These are phyloP conservation scores for Vanilla planifolia DNA, from an alignment of 106 monocot genomes.

Conservation along the genomic window DNA sequence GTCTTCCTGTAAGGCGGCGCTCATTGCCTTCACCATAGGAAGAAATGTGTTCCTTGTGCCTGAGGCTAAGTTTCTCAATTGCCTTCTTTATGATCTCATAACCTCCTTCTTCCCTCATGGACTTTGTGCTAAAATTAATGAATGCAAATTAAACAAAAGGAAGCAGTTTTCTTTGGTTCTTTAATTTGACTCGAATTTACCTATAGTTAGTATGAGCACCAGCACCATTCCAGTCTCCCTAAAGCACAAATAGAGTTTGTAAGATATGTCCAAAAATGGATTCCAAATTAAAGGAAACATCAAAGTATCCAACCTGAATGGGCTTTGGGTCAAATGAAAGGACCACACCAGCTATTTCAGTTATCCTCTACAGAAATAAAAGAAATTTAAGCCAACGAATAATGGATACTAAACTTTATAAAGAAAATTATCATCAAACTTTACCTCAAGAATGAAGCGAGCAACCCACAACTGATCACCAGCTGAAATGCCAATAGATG, in stretches of 20 bases:
- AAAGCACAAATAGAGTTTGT: not conserved
- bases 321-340: slow-evolving; percentile 88
- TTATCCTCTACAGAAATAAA: slow-evolving; percentile 46
- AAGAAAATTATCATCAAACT: not conserved
- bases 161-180: not conserved
- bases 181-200: slow-evolving; percentile 2
- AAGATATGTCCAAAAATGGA: not conserved
- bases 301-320: slow-evolving; percentile 33
- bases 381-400: not conserved
- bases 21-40: slow-evolving; percentile 88
- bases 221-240: slow-evolving; percentile 71
- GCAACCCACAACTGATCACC: slow-evolving; percentile 79
- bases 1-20: slow-evolving; percentile 74
- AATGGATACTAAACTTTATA: not conserved
- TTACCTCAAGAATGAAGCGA: slow-evolving; percentile 86
- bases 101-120: slow-evolving; percentile 58
- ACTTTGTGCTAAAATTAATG: slow-evolving; percentile 39
- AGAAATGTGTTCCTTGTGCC: slow-evolving; percentile 67
- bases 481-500: slow-evolving; percentile 61
- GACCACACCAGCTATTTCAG: slow-evolving; percentile 79
- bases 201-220: slow-evolving; percentile 66
- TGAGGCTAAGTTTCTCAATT: slow-evolving; percentile 52
- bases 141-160: not conserved
- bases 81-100: slow-evolving; percentile 50
- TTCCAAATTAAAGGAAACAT: not conserved